These are phyloP conservation scores for Myriosclerotinia curreyana DNA, from an alignment of 2,329 filamentous ascomycete genomes.

Conservation along the genomic window DNA sequence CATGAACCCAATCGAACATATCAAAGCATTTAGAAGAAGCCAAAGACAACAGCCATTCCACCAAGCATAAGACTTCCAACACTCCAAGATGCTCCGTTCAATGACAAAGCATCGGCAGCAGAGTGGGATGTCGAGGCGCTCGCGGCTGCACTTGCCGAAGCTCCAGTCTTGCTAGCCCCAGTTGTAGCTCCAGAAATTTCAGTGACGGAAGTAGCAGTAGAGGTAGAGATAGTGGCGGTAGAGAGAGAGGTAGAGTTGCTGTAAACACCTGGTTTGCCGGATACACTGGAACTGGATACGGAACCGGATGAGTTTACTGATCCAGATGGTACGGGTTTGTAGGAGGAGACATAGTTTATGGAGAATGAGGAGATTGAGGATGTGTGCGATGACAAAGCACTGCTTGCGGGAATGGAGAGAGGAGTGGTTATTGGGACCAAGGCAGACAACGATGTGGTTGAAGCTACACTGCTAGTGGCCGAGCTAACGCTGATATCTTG, in stretches of 20 bases:
- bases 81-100: constrained; percentile 3
- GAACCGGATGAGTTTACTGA: constrained; percentile 5
- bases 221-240: constrained; percentile 12
- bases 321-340: constrained; percentile 1
- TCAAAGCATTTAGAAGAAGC: constrained; percentile 14
- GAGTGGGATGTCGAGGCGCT: neutral
- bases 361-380: constrained; percentile 7
- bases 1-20: neutral
- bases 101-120: constrained; percentile 2
- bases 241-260: constrained; percentile 14
- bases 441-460: neutral
- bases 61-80: constrained; percentile 14
- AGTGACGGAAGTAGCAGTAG: constrained; percentile 12
- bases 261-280: constrained; percentile 12
- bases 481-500: neutral
- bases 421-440: neutral
- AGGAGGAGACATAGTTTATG: neutral
- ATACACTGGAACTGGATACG: neutral
- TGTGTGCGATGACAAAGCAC: neutral
- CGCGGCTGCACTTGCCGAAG: neutral
- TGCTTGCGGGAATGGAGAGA: neutral
- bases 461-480: neutral
- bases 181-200: constrained; percentile 5
- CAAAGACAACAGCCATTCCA: constrained; percentile 19
- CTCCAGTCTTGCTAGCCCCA: neutral